These are phyloP conservation scores for Schwanniomyces yamadae DNA, from an alignment of 805 yeast genomes.

Conservation along the genomic window DNA sequence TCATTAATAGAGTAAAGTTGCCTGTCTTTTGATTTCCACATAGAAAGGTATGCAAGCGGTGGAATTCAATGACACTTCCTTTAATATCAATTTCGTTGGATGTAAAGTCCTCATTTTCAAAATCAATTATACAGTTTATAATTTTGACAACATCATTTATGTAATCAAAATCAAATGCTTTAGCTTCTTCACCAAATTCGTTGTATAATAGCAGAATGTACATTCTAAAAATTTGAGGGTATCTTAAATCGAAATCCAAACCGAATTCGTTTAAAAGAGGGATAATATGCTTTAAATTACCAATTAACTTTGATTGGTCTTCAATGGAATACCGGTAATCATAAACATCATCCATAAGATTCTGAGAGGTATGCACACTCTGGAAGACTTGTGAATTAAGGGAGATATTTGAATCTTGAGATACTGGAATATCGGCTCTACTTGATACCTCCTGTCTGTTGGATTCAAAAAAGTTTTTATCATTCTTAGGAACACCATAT, in stretches of 20 bases:
- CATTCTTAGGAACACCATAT: no score
- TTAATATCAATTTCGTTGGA: constrained; percentile 18
- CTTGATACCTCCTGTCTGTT: no score
- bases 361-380: no score
- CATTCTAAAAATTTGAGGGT: constrained; percentile 21
- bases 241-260: constrained; percentile 20
- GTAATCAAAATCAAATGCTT: constrained; percentile 19
- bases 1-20: constrained; percentile 30
- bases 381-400: no score
- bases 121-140: constrained; percentile 26
- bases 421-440: no score
- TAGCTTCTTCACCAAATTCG: constrained; percentile 17
- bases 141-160: constrained; percentile 17
- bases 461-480: no score
- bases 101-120: constrained; percentile 22
- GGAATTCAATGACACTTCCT: constrained; percentile 21
- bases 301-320: constrained; percentile 15
- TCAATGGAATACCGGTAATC: constrained; percentile 9
- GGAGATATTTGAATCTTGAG: no score
- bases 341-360: background rate
- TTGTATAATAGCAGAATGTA: constrained; percentile 22
- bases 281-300: constrained; percentile 18
- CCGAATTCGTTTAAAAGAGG: constrained; percentile 27
- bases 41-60: constrained; percentile 22
- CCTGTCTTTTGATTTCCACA: constrained; percentile 5